Evolutionary conservation across 1,284 basidiomycete species (phyloP), one percentile per base, ranked within the genome.

Genomic region (Singerocomus inundabilis): DNA sequence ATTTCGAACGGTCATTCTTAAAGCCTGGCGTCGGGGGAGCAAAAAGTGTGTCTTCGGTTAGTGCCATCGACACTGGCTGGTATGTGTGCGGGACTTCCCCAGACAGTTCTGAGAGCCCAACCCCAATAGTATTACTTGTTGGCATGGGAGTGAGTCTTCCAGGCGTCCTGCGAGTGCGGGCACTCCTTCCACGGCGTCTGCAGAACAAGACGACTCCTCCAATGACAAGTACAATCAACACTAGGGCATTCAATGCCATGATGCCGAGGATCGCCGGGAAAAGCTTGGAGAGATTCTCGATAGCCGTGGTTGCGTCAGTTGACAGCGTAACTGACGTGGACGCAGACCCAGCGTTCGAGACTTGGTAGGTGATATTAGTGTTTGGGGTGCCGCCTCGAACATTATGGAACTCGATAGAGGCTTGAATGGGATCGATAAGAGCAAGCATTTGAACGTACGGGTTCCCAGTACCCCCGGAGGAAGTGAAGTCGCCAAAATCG

Each of bases 401-500:
- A 30, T 73, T 59, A 59, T 83, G 82, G 69, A 91, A 91, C 48
- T 87, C 84, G 32, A 70, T 58, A 15, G 87, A 88, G 18, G 85
- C 88, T 49, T 80, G 64, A 59, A 82, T 72, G 24, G 88, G 82
- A 61, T 89, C 75, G 50, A 84, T 70, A 46, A 90, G 73, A 18
- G 86, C 71, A 51, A 90, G 75, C 32, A 91, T 69, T 66, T 85
- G 82, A 70, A 91, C 76, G 65, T 85, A 90, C 3, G 88, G 89
- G 60, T 83, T 69, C 38, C 85, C 86, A 81, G 84, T 83, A 18
- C 75, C 69, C 33, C 79, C 79, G 5, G 75, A 70, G 11, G 74
- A 66, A 60, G 84, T 79, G 59, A 82, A 90, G 69, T 91, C 87
- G 21, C 91, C 91, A 63, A 90, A 91, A 68, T 93, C 87, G 66